These are phyloP conservation scores for Xylaria venustula DNA, from an alignment of 495 filamentous ascomycete species.

Conservation along the genomic window DNA sequence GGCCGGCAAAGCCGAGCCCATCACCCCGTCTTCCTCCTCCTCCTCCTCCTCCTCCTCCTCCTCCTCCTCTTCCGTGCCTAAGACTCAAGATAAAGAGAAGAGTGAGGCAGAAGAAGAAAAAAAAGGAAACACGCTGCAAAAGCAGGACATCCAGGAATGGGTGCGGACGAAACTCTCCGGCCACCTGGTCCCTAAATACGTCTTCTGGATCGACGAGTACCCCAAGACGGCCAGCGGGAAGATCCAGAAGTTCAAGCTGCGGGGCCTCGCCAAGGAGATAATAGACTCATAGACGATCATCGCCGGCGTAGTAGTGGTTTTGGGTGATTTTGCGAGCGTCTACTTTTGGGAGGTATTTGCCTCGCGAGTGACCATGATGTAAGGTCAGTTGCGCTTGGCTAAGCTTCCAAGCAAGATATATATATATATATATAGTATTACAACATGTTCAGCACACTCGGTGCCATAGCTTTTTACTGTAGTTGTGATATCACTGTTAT, in stretches of 20 bases:
- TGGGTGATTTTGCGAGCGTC: too few species aligned
- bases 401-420: too few species aligned
- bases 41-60: not conserved
- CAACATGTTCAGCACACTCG: too few species aligned
- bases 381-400: too few species aligned
- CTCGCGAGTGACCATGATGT: too few species aligned
- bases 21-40: not conserved
- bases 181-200: constrained; percentile 84
- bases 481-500: too few species aligned
- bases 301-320: not conserved
- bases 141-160: constrained; percentile 66
- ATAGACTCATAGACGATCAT: too few species aligned
- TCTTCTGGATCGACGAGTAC: constrained; percentile 79
- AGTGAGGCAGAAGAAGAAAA: not conserved
- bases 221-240: constrained; percentile 97
- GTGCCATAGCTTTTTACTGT: too few species aligned
- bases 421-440: too few species aligned
- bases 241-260: constrained; percentile 92
- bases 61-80: too few species aligned
- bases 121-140: constrained; percentile 34
- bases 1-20: not conserved
- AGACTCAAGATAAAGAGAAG: too few species aligned
- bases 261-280: constrained; percentile 47
- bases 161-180: constrained; percentile 67
- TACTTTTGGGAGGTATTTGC: too few species aligned